phyloP scores from a whole-genome alignment of 768 basidiomycete genomes.

The Tylopilus rubrobrunneus region DNA sequence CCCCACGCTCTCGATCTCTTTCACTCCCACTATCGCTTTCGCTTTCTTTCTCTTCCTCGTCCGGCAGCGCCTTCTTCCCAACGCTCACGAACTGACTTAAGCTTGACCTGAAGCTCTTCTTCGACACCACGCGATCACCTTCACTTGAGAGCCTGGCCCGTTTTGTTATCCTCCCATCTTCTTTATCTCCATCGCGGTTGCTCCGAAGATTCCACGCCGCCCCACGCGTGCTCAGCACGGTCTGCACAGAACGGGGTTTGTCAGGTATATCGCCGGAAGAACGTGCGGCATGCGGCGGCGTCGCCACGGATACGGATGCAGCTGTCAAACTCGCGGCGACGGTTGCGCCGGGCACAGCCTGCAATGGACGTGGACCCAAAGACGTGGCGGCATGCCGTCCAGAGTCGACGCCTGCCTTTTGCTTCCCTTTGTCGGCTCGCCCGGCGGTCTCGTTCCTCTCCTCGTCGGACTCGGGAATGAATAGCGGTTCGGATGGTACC shows the following conservation, averaged over 20 bases:
- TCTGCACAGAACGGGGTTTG: constrained; percentile 31
- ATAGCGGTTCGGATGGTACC: constrained; percentile 22
- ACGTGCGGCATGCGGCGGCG: not conserved
- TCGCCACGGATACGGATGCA: not conserved
- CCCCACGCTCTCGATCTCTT: constrained; percentile 4
- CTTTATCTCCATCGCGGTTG: constrained; percentile 10
- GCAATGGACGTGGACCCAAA: not conserved
- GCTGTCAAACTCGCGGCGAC: not conserved
- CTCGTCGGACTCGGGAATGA: constrained; percentile 24
- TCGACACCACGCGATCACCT: not conserved
- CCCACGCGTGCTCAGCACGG: constrained; percentile 48
- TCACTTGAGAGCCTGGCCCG: constrained; percentile 28
- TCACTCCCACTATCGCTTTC: constrained; percentile 6
- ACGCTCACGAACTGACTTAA: constrained; percentile 53
- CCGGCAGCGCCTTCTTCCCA: constrained; percentile 33
- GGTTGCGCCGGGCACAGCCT: not conserved
- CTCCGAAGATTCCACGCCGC: constrained; percentile 46
- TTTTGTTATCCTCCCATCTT: constrained; percentile 33
- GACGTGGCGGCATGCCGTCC: not conserved
- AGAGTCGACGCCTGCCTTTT: not conserved
- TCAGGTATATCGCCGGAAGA: not conserved
- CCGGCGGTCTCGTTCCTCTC: not conserved
- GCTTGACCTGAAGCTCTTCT: constrained; percentile 40
- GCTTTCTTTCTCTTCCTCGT: constrained; percentile 16
- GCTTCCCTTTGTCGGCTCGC: constrained; percentile 1